phyloP scores from a whole-genome alignment of 2,329 filamentous ascomycete species.

The Aspergillus pseudonomiae region DNA sequence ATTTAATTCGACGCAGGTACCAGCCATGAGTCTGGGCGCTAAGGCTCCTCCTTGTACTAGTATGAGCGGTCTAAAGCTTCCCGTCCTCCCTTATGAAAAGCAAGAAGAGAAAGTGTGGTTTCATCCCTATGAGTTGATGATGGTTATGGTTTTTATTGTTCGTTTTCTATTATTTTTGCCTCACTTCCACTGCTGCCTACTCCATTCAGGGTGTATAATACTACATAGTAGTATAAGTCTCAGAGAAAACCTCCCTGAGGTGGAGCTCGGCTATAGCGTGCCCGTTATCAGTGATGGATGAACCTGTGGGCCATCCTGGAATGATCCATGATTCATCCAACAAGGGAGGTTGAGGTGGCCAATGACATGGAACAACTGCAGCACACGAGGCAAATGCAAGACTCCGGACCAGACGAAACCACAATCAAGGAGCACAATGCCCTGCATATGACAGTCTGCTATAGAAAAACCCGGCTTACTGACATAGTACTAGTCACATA shows the following conservation, averaged over 20 bases:
- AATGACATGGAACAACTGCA: background rate
- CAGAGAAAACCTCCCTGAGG: background rate
- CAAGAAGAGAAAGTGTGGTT: background rate
- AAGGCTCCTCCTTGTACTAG: background rate
- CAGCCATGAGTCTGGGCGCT: conserved; percentile 1
- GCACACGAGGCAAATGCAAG: conserved; percentile 2
- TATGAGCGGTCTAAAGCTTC: background rate
- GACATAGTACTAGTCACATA: background rate
- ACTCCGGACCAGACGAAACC: background rate
- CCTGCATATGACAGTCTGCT: conserved; percentile 4
- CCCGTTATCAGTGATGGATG: conserved; percentile 6
- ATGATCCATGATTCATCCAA: conserved; percentile 10
- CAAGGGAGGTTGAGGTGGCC: background rate
- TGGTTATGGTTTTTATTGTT: background rate
- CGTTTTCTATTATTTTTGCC: background rate
- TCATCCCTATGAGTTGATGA: background rate
- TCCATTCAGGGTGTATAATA: too few species aligned
- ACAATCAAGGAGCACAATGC: background rate
- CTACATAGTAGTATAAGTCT: too few species aligned
- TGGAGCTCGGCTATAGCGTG: background rate
- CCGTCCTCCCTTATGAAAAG: background rate
- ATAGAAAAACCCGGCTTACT: background rate
- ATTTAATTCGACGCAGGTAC: conserved; percentile 14
- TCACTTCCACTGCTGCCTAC: background rate
- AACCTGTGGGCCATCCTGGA: conserved; percentile 8